Evolutionary conservation across 225 moss, liverwort and hornwort species (phyloP), one percentile per base, ranked within the genome.

Genomic region (Asterella californica): DNA sequence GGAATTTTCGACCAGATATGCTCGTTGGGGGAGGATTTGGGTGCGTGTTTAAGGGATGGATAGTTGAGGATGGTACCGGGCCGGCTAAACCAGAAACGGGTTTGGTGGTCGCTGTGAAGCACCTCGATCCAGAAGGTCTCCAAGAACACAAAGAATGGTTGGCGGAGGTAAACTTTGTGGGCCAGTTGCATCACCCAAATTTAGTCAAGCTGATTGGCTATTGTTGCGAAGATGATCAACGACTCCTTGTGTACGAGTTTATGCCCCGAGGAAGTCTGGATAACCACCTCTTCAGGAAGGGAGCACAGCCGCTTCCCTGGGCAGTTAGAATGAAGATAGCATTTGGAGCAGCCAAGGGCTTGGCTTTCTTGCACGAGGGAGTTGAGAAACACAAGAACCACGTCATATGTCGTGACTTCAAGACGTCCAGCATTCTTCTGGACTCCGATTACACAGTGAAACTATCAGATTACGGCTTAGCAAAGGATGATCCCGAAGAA

Each of bases 101-200:
- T 42, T 85, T 99, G 82, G 93, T 93, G 81, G 99, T 99, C 64
- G 99, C 99, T 81, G 99, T 99, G 78, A 99, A 99, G 78, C 99
- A 99, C 84, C 84, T 99, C 62, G 95, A 99, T 90, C 91, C 85
- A 82, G 99, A 95, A 78, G 99, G 99, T 57, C 90, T 99, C 36
- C 99, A 99, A 86, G 99, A 95, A 6, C 99, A 99, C 88, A 93
- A 93, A 87, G 99, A 99, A 70, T 99, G 99, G 99, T 95, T 99
- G 96, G 99, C 99, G 78, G 99, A 99, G 87, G 99, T 99, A 66
- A 92, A 99, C 86, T 95, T 99, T 84, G 88, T 99, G 76, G 99
- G 99, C 76, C 95, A 95, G 86, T 90, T 99, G 85, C 99, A 99
- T 85, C 99, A 99, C 86, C 88, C 92, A 57, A 99, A 99, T 79